A percentile compares a stretch with the other conserved stretches of the same genome.
phyloP scores from a whole-genome alignment of 1,284 basidiomycete genomes.

The Naganishia albida region DNA sequence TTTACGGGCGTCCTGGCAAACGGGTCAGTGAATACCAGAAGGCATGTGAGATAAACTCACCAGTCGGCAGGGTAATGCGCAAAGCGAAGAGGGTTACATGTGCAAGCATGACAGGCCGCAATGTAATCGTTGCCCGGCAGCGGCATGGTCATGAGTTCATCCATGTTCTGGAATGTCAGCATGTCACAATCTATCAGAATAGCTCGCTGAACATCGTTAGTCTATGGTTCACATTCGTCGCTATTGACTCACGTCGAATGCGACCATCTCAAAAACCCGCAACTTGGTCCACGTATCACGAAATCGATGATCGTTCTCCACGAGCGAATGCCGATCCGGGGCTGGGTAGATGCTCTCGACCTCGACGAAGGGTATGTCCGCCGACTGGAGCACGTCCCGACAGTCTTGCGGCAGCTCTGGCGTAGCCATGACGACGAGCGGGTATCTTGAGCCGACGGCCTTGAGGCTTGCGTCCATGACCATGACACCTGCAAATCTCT shows the following conservation, averaged over 20 bases:
- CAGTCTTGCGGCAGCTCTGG: slow-evolving; percentile 62
- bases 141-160: slow-evolving; percentile 78
- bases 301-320: slow-evolving; percentile 65
- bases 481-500: slow-evolving; percentile 54
- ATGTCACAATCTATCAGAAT: slow-evolving; percentile 90
- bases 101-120: slow-evolving; percentile 83
- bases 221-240: no score
- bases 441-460: slow-evolving; percentile 67
- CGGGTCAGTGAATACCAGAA: background rate
- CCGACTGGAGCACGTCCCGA: slow-evolving; percentile 60
- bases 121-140: slow-evolving; percentile 68
- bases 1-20: slow-evolving; percentile 76
- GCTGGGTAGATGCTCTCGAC: slow-evolving; percentile 66
- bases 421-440: slow-evolving; percentile 79
- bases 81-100: slow-evolving; percentile 85
- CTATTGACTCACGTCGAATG: slow-evolving; percentile 66
- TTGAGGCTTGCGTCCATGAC: slow-evolving; percentile 70
- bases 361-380: slow-evolving; percentile 62
- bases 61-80: slow-evolving; percentile 85
- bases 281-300: slow-evolving; percentile 89
- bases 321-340: slow-evolving; percentile 58
- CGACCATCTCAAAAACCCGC: slow-evolving; percentile 70
- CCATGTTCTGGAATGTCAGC: slow-evolving; percentile 83
- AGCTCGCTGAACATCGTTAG: slow-evolving; percentile 61
- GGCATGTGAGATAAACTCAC: slow-evolving; percentile 57